These are phyloP conservation scores for Lactarius evosmus DNA, from an alignment of 768 basidiomycete genomes.

Conservation along the genomic window DNA sequence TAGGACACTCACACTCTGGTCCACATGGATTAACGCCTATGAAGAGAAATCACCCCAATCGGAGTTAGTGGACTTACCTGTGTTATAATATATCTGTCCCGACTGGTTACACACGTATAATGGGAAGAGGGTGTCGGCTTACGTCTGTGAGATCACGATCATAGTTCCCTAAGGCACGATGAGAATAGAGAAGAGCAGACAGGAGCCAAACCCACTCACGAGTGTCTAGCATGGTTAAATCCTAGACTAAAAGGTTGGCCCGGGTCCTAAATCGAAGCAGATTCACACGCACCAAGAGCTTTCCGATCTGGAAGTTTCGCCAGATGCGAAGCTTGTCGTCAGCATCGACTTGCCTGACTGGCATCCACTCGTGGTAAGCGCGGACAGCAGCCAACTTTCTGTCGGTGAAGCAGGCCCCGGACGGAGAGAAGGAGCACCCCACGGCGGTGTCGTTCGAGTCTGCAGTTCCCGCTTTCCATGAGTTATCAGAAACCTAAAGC, in stretches of 20 bases:
- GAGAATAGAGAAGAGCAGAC: neutral
- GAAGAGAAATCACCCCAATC: conserved; percentile 18
- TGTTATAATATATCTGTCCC: conserved; percentile 48
- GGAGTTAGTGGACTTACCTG: conserved; percentile 35
- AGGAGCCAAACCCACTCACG: conserved; percentile 36
- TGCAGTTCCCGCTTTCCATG: conserved; percentile 55
- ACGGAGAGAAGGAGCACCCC: conserved; percentile 51
- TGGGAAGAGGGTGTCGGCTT: conserved; percentile 25
- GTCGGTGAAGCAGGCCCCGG: conserved; percentile 56
- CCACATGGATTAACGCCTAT: neutral
- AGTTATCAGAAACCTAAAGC: conserved; percentile 49
- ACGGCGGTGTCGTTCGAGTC: conserved; percentile 51
- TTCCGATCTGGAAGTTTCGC: conserved; percentile 62
- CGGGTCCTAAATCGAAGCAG: neutral
- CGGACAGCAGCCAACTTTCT: conserved; percentile 56
- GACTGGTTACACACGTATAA: neutral
- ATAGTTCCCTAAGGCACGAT: conserved; percentile 41
- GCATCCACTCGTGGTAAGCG: conserved; percentile 63
- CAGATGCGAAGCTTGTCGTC: conserved; percentile 57
- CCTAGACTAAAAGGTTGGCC: conserved; percentile 28
- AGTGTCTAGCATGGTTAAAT: conserved; percentile 61
- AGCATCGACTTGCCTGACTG: conserved; percentile 54
- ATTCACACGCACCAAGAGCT: conserved; percentile 41
- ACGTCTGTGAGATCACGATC: conserved; percentile 58
- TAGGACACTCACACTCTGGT: conserved; percentile 20